Conservation (phyloP, 2,329 filamentous ascomycete species). For the Keithomyces neogunnii region DNA sequence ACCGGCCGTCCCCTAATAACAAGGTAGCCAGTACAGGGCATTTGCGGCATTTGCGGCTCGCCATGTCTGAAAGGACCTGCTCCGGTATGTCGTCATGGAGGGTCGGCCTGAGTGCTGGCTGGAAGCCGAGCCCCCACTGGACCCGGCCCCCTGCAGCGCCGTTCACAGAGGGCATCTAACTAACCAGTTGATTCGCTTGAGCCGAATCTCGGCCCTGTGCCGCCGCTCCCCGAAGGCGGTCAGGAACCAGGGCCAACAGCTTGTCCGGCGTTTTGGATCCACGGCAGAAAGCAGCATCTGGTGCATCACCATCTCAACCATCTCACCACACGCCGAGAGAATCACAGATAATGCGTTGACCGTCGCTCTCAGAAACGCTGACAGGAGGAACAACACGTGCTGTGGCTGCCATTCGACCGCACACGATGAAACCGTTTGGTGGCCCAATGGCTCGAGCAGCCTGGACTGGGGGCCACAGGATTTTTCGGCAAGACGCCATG, state of each 20-base stretch:
- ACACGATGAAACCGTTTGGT: slow-evolving; percentile 26
- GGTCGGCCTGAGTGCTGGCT: slow-evolving; percentile 4
- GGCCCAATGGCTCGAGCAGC: slow-evolving; percentile 21
- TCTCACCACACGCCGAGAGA: neutral
- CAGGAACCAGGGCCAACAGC: slow-evolving; percentile 1
- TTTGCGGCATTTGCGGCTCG: slow-evolving; percentile 1
- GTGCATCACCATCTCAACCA: neutral
- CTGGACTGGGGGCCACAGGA: slow-evolving; percentile 19
- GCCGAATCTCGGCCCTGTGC: neutral
- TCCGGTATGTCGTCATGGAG: slow-evolving; percentile 11
- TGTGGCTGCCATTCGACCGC: neutral
- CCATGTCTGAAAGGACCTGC: neutral
- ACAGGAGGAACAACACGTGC: neutral
- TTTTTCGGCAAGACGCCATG: slow-evolving; percentile 9
- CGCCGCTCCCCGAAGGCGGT: slow-evolving; percentile 8
- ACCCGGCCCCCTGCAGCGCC: neutral
- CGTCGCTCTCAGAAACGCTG: neutral
- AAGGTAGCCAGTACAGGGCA: neutral
- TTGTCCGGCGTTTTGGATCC: neutral
- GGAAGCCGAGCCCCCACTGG: neutral
- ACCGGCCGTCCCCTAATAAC: neutral
- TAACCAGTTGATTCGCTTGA: neutral
- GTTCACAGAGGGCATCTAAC: neutral
- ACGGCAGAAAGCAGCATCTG: slow-evolving; percentile 3
- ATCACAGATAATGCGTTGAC: neutral